A percentile compares a stretch with the other conserved stretches of the same genome.
Conservation (phyloP, 2,329 filamentous ascomycete genomes). For the Aspergillus sp. region DNA sequence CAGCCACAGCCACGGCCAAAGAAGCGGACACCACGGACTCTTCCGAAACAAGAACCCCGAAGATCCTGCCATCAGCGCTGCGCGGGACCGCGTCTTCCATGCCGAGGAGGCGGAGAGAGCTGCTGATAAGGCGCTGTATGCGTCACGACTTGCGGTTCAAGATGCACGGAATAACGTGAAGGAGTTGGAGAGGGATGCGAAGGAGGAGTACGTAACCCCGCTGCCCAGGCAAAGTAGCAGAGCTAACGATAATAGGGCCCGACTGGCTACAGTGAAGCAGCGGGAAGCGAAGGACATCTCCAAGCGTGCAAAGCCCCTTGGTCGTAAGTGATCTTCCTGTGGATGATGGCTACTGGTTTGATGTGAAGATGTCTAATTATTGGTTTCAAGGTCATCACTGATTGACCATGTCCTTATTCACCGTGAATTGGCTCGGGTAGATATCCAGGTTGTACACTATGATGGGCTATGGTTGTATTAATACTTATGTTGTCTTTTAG, state of each 20-base stretch:
- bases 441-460: too few species aligned
- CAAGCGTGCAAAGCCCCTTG: constrained; percentile 68
- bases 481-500: too few species aligned
- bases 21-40: not conserved
- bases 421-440: too few species aligned
- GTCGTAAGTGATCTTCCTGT: constrained; percentile 53
- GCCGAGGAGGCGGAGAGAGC: constrained; percentile 66
- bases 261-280: constrained; percentile 67
- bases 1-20: not conserved
- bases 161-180: constrained; percentile 65
- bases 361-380: too few species aligned
- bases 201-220: constrained; percentile 51
- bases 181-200: constrained; percentile 64
- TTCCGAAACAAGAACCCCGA: constrained; percentile 50
- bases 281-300: constrained; percentile 64
- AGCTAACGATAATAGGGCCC: constrained; percentile 38
- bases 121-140: constrained; percentile 62
- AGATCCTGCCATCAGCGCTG: constrained; percentile 63
- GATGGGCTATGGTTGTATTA: too few species aligned
- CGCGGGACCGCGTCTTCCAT: constrained; percentile 60
- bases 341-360: not conserved
- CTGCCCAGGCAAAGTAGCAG: too few species aligned
- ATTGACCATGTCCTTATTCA: too few species aligned
- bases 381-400: too few species aligned
- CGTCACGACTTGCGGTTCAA: constrained; percentile 58